Conservation (phyloP, 257 asterid species). For the Galeopsis tetrahit region DNA sequence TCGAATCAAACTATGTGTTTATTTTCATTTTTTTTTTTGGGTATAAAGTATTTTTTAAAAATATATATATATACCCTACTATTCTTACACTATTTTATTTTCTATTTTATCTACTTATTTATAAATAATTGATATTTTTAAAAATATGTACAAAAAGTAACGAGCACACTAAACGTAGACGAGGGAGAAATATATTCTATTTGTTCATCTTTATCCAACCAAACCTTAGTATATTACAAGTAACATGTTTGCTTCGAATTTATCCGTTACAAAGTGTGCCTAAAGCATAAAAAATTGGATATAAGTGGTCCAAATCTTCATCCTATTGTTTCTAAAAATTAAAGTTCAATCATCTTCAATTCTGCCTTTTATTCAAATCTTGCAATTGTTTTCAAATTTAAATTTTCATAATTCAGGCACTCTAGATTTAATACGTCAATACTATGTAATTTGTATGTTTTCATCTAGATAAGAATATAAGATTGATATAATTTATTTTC, state of each 20-base stretch:
- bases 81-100: too few species aligned
- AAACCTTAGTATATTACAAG: slow-evolving; percentile 29
- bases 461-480: too few species aligned
- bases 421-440: neutral
- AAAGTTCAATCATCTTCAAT: slow-evolving; percentile 12
- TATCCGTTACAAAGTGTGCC: slow-evolving; percentile 39
- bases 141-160: too few species aligned
- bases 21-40: too few species aligned
- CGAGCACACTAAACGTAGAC: too few species aligned
- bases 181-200: too few species aligned
- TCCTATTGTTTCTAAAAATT: slow-evolving; percentile 26
- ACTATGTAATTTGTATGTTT: neutral
- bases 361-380: slow-evolving; percentile 2
- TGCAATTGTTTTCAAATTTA: slow-evolving; percentile 9
- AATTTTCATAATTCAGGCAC: slow-evolving; percentile 3
- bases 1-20: too few species aligned
- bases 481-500: too few species aligned
- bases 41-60: too few species aligned
- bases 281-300: slow-evolving; percentile 25
- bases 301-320: slow-evolving; percentile 39
- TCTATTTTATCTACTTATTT: too few species aligned
- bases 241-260: slow-evolving; percentile 34
- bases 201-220: slow-evolving; percentile 24
- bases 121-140: too few species aligned
- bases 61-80: too few species aligned